phyloP scores from a whole-genome alignment of 1,139 yeast species.

The Suhomyces bribrorum region DNA sequence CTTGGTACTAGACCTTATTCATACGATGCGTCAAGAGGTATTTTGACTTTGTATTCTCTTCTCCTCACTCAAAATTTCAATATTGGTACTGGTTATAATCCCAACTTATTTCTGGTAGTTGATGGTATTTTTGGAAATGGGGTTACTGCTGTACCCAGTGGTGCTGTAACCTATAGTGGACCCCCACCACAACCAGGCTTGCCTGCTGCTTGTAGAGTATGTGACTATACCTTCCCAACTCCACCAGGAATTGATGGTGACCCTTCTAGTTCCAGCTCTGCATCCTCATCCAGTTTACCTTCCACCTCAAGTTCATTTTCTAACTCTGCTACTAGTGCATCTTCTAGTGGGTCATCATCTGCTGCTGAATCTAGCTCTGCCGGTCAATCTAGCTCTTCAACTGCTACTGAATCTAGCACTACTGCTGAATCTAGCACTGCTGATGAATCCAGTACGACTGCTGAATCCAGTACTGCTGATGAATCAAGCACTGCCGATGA shows the following conservation, averaged over 20 bases:
- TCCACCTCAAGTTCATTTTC: background rate
- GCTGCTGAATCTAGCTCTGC: background rate
- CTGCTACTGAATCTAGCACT: background rate
- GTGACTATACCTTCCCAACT: conserved; percentile 4
- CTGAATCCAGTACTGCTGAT: background rate
- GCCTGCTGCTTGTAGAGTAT: conserved; percentile 6
- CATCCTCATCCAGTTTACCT: background rate
- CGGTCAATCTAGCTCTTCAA: background rate
- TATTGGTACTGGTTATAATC: conserved; percentile 26
- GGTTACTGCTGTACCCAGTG: conserved; percentile 17
- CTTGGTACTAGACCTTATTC: too few relatives aligned
- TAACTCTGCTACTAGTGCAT: background rate
- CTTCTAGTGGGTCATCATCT: background rate
- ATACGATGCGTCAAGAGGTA: conserved; percentile 22
- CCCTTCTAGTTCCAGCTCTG: background rate
- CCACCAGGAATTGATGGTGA: background rate
- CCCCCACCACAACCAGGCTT: conserved; percentile 7
- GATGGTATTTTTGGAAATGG: conserved; percentile 18
- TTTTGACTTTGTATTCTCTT: conserved; percentile 19
- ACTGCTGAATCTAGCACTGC: background rate
- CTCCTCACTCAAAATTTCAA: conserved; percentile 17
- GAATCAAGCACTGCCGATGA: background rate
- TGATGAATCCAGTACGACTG: background rate
- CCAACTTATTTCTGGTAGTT: conserved; percentile 9
- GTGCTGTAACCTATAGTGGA: conserved; percentile 22